phyloP scores from a whole-genome alignment of 345 rosid species.

The Acer saccharum region DNA sequence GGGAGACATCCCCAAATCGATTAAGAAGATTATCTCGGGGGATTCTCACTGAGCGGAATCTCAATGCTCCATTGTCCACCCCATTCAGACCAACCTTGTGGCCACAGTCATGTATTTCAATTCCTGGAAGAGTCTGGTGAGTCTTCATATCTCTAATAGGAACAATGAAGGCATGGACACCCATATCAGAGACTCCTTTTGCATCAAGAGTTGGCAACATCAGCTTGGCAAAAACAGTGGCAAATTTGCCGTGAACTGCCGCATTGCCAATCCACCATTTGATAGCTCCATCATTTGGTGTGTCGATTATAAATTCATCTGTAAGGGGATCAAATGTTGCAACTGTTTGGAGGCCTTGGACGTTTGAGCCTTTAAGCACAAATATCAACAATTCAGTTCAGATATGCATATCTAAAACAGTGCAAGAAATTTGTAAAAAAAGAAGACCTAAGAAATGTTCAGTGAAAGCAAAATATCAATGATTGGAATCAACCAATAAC shows the following conservation, averaged over 20 bases:
- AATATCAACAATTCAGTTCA: conserved; percentile 16
- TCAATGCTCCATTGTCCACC: conserved; percentile 96
- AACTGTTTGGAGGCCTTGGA: conserved; percentile 89
- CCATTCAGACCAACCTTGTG: conserved; percentile 95
- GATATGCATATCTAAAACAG: neutral
- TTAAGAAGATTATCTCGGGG: conserved; percentile 97
- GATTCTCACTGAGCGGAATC: conserved; percentile 80
- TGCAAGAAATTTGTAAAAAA: neutral
- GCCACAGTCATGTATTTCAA: conserved; percentile 95
- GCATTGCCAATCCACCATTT: conserved; percentile 99
- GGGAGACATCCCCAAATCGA: conserved; percentile 91
- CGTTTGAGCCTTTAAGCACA: conserved; percentile 72
- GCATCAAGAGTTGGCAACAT: conserved; percentile 86
- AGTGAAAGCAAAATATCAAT: neutral
- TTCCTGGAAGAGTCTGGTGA: conserved; percentile 81
- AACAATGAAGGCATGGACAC: conserved; percentile 97
- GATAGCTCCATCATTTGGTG: conserved; percentile 93
- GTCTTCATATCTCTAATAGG: conserved; percentile 88
- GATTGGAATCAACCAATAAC: neutral
- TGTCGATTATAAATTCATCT: conserved; percentile 80
- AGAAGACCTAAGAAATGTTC: neutral
- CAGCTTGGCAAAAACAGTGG: conserved; percentile 86
- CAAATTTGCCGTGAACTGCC: conserved; percentile 97
- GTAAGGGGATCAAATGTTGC: conserved; percentile 84
- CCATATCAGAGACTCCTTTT: conserved; percentile 81